Evolutionary conservation across 108 stramenopile species (phyloP), one percentile per base, ranked within the genome.

Genomic region (Hondaea fermentalgiana): DNA sequence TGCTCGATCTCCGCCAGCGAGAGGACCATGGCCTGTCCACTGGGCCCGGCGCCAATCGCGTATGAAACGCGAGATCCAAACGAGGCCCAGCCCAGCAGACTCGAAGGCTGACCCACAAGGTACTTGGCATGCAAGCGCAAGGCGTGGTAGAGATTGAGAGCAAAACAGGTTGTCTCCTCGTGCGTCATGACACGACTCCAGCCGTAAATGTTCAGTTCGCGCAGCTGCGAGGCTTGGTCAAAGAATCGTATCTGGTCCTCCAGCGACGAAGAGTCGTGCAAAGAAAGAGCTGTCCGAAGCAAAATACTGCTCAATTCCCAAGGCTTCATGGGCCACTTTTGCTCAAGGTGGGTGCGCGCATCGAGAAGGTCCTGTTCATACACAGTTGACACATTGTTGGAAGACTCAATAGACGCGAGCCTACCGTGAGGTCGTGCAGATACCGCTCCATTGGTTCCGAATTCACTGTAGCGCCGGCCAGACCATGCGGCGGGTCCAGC

Each of bases 1-100:
- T 83, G 76, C 51, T 83, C 76, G 51, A 83, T 83, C n/a, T 83
- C 76, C 12, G 76, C 76, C 17, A 83, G 76, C 6, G 76, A 83
- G 12, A 83, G 51, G 49, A 83, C 76, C 49, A 83, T 83, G 12
- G 49, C 45, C 51, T 53, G 76, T 6, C 64, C 64, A 17, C 64
- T 69, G 19, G 76, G 51, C n/a, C 76, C 76, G 23, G 49, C 51
- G 23, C 76, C 76, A 53, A 83, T 83, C 6, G 76, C 76, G 28
- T 83, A 83, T 3, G 49, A 53, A 17, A 83, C 51, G 12, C 51
- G 45, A 14, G 76, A 47, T 47, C 76, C 76, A 23, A 83, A 83
- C n/a, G 76, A 83, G 51, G 76, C 76, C 76, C 76, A 83, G 76
- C 76, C 76, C 12, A 83, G 51, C 49, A 83, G 45, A 23, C 23